Conservation (phyloP, 2,329 filamentous ascomycete species). For the Cladophialophora immunda region DNA sequence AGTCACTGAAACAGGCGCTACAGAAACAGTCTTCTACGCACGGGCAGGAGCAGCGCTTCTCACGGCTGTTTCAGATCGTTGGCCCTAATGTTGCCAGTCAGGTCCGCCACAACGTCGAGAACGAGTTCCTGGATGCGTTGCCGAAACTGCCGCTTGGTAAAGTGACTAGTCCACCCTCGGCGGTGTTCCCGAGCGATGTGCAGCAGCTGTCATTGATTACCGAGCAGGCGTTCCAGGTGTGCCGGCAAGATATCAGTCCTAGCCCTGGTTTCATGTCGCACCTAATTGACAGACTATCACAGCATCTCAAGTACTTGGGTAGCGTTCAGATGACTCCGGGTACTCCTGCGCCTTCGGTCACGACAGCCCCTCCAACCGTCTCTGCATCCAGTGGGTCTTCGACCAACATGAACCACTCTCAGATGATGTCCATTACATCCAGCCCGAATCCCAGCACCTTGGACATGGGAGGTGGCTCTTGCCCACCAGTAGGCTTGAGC, state of each 20-base stretch:
- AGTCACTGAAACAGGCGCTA: slow-evolving; percentile 37
- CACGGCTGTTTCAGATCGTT: slow-evolving; percentile 26
- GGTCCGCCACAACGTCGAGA: slow-evolving; percentile 53
- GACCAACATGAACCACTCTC: slow-evolving; percentile 10
- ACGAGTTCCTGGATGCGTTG: slow-evolving; percentile 48
- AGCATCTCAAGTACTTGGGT: slow-evolving; percentile 33
- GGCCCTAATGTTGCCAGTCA: slow-evolving; percentile 40
- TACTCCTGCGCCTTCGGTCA: slow-evolving; percentile 1
- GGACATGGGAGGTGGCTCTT: slow-evolving; percentile 17
- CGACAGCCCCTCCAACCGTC: slow-evolving; percentile 1
- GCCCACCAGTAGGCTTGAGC: slow-evolving; percentile 22
- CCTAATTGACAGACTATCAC: slow-evolving; percentile 38
- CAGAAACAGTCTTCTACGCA: slow-evolving; percentile 1
- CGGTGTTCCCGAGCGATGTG: slow-evolving; percentile 26
- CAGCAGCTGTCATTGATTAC: slow-evolving; percentile 30
- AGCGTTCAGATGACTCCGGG: not conserved
- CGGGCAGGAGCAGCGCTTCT: slow-evolving; percentile 21
- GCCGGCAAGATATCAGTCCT: slow-evolving; percentile 29
- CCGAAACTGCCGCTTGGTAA: slow-evolving; percentile 29
- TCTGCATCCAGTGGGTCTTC: slow-evolving; percentile 19
- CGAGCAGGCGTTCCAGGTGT: slow-evolving; percentile 34
- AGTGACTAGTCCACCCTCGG: slow-evolving; percentile 27
- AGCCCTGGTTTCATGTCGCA: slow-evolving; percentile 29
- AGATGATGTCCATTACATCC: slow-evolving; percentile 25
- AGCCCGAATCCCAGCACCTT: slow-evolving; percentile 23